Base-by-base conservation (phyloP, 306 rosid species). In the Acacia acuminata region DNA sequence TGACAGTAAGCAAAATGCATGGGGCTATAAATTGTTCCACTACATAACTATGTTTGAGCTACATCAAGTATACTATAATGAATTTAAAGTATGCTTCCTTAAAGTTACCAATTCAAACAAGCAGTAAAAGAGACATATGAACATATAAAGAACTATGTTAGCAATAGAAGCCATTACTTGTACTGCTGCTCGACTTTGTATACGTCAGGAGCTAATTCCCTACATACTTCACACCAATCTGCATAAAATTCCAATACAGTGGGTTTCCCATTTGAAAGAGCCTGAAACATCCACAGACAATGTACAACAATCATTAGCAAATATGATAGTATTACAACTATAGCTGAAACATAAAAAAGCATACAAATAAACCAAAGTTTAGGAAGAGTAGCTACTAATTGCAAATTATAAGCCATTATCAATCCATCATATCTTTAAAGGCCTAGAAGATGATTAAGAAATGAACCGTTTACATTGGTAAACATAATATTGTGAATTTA, bases 201-300 rank as follows among this genome's bases (percentile, higher is more conserved):
- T 10, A 96, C 98, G 58, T 91, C 98, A n/a, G 99, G 97, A 51
- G 94, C 99, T 87, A 96, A 88, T 85, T 96, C 98, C 47, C 93
- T 82, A 79, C 99, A 96, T 55, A 96, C 97, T 90, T 96, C 99
- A 82, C 99, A 96, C 99, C 99, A 96, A 79, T 94, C 99, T 20
- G 99, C 99, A 87, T 96, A 96, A 84, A 96, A 96, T 87, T 96
- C 99, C 58, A 96, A 97, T 8, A 96, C 97, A 56, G 99, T 94
- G 27, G 99, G 99, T 81, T 92, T 96, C 65, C 99, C 99, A 77
- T 96, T 96, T 2, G 93, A 84, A 71, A 96, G 96, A 86, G 99
- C 99, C 99, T 96, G 85, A 9, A 79, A 66, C 51, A 43, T n/a
- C 16, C 70, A 8, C 75, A 79, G 75, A 42, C 79, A n/a, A n/a